A percentile compares a stretch with the other conserved stretches of the same genome.
phyloP scores from a whole-genome alignment of 345 rosid species.

The Mangifera indica region DNA sequence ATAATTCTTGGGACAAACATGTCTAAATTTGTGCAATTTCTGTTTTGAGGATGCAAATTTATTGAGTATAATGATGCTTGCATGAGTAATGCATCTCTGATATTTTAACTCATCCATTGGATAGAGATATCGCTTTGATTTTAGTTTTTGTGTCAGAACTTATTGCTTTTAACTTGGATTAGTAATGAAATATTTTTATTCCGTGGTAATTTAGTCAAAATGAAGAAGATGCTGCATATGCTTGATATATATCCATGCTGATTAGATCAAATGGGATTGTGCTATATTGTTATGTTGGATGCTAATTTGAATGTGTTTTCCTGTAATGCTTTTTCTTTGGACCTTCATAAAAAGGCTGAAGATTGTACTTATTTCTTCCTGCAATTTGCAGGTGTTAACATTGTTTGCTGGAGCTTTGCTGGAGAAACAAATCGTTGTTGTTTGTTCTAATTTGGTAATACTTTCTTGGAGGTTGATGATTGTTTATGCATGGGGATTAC shows the following conservation, averaged over 20 bases:
- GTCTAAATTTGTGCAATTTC: not conserved
- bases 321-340: not conserved
- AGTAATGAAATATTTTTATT: not conserved
- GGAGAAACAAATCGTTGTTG: constrained; percentile 83
- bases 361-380: constrained; percentile 16
- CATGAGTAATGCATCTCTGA: not conserved
- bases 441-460: constrained; percentile 95
- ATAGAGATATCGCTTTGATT: not conserved
- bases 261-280: not conserved
- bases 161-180: not conserved
- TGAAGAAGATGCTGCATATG: not conserved
- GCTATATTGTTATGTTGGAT: not conserved
- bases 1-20: not conserved
- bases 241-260: not conserved
- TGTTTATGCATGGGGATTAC: not conserved
- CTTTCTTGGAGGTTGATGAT: not conserved
- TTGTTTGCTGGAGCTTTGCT: constrained; percentile 79
- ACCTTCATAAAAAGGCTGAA: not conserved
- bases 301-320: not conserved
- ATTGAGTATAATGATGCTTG: not conserved
- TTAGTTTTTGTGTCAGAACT: not conserved
- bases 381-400: constrained; percentile 60
- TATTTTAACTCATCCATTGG: not conserved
- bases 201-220: not conserved
- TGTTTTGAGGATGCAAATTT: constrained; percentile 1